Base-by-base conservation (phyloP, 345 rosid species). In the Populus simonii region DNA sequence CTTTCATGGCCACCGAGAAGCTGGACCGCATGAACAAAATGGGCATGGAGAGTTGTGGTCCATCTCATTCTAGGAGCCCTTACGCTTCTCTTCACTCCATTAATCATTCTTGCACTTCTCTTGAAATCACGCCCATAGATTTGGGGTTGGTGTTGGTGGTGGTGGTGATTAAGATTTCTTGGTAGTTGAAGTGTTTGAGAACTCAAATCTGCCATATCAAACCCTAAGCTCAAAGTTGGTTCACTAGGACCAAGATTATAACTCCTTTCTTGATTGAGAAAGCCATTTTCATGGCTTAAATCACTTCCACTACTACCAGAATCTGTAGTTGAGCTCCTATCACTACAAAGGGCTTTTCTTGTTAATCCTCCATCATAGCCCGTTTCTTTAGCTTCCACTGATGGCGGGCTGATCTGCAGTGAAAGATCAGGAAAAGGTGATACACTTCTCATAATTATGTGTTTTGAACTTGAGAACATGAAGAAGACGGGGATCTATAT, bases 1-100 rank as follows among this genome's bases (percentile, higher is more conserved):
- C 98, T 95, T 88, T 93, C 99, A 85, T 95, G 99, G 83, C 99
- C 99, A 20, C 99, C 99, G 39, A 95, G 98, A 75, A 95, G 98
- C 87, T 95, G 97, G 79, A 95, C 98, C 9, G 96, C 97, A 78
- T 95, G 99, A 63, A 95, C 93, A 66, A 95, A 95, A 76, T 91
- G 99, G 43, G 98, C 91, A 77, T 95, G 99, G 10, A 95, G 97
- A 72, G 98, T 90, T 6, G 97, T 84, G 53, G 99, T 95, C 99
- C 99, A 95, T 86, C 99, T 85, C 99, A 95, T 95, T 87, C 99
- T 91, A 16, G 99, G 98, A 82, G 97, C 98, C 86, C 98, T 86
- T 16, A 88, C 67, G 83, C 88, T 92, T 86, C 97, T 88, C 81
- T 86, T 92, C 25, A 81, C 82, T 51, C 93, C 88, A 38, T 79